phyloP scores from a whole-genome alignment of 1,284 basidiomycete genomes.

The Mixia osmundae region DNA sequence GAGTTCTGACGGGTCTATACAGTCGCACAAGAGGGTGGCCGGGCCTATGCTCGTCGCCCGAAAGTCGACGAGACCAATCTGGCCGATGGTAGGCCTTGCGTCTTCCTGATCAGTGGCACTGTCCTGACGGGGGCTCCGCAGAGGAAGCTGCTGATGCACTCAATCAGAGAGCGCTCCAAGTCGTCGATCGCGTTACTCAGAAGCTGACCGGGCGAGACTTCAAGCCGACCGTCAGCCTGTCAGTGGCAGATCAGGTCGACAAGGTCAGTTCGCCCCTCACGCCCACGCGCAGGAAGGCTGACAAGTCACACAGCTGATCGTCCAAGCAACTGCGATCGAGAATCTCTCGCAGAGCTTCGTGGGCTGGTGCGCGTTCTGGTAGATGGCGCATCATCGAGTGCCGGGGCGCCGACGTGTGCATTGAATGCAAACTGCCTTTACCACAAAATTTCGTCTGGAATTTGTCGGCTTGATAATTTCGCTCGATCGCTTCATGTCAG shows the following conservation, averaged over 20 bases:
- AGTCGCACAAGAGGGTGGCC: neutral
- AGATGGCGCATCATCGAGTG: too few species aligned
- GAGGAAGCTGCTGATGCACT: slow-evolving; percentile 50
- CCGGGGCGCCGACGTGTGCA: too few species aligned
- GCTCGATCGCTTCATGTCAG: too few species aligned
- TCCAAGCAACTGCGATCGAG: slow-evolving; percentile 70
- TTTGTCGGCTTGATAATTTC: too few species aligned
- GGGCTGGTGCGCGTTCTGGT: slow-evolving; percentile 44
- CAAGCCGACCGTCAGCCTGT: slow-evolving; percentile 48
- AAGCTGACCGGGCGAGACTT: slow-evolving; percentile 86
- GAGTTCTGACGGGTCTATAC: neutral
- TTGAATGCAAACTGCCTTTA: too few species aligned
- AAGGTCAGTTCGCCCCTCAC: slow-evolving; percentile 77
- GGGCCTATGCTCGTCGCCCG: slow-evolving; percentile 14
- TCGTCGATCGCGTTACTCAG: slow-evolving; percentile 76
- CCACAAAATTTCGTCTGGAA: too few species aligned
- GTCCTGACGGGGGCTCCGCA: slow-evolving; percentile 7
- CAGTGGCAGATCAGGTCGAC: slow-evolving; percentile 37
- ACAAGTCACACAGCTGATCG: slow-evolving; percentile 50
- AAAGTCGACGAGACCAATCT: slow-evolving; percentile 26
- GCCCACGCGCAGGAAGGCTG: slow-evolving; percentile 22
- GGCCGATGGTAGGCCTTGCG: slow-evolving; percentile 19
- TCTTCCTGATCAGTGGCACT: slow-evolving; percentile 21
- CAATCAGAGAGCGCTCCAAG: slow-evolving; percentile 66
- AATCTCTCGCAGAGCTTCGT: slow-evolving; percentile 90